These are phyloP conservation scores for Cyanodermella asteris DNA, from an alignment of 2,329 filamentous ascomycete genomes.

Conservation along the genomic window DNA sequence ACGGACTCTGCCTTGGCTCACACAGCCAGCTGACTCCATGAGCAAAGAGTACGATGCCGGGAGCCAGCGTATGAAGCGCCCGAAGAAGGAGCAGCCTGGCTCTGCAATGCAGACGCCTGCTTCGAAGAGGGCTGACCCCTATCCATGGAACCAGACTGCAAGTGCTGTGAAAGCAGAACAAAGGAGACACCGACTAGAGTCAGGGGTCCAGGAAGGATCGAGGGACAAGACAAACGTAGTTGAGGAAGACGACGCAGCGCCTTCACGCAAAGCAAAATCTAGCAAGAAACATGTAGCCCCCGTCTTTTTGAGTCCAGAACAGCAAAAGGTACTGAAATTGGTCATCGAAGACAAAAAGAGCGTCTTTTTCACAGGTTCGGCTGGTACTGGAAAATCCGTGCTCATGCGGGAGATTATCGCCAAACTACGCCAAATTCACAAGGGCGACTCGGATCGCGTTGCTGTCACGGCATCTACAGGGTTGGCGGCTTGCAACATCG, in stretches of 20 bases:
- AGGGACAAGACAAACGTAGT: slow-evolving; percentile 26
- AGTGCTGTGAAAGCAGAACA: slow-evolving; percentile 59
- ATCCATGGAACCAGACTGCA: slow-evolving; percentile 50
- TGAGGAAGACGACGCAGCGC: slow-evolving; percentile 23
- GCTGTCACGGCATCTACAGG: slow-evolving; percentile 92
- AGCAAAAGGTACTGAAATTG: slow-evolving; percentile 60
- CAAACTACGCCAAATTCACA: slow-evolving; percentile 54
- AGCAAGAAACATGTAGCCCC: slow-evolving; percentile 26
- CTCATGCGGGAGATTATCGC: slow-evolving; percentile 80
- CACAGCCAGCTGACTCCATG: neutral
- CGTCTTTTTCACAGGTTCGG: slow-evolving; percentile 94
- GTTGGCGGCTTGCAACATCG: slow-evolving; percentile 88
- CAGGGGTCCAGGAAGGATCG: too few species aligned
- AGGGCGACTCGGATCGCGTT: slow-evolving; percentile 56
- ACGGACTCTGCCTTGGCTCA: slow-evolving; percentile 40
- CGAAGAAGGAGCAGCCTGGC: neutral
- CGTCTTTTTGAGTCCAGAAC: slow-evolving; percentile 65
- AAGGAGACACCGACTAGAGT: slow-evolving; percentile 45
- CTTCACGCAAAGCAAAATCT: slow-evolving; percentile 22
- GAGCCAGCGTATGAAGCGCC: neutral
- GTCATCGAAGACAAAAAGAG: slow-evolving; percentile 65
- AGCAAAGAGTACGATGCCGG: too few species aligned
- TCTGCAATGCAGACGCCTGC: slow-evolving; percentile 4
- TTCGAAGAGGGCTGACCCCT: too few species aligned
- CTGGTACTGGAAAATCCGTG: slow-evolving; percentile 91